phyloP scores from a whole-genome alignment of 176 grass and related monocot genomes.

The Themeda triandra region DNA sequence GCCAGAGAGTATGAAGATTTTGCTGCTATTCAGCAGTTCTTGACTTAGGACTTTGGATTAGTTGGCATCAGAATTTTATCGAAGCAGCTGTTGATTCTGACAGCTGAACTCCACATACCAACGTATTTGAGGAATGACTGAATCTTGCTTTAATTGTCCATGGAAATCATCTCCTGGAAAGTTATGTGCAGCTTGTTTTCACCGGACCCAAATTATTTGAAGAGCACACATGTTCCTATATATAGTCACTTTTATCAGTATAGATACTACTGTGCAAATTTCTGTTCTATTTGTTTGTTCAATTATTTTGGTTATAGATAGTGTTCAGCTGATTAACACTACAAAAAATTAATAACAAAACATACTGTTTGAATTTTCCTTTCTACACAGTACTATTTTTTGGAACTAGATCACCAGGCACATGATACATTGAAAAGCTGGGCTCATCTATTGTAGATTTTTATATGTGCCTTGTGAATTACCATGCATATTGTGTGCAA shows the following conservation, averaged over 20 bases:
- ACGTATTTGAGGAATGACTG: constrained; percentile 14
- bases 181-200: constrained; percentile 13
- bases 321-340: not conserved
- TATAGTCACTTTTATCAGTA: not conserved
- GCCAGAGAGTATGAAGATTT: too few relatives aligned
- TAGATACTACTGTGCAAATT: not conserved
- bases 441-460: not conserved
- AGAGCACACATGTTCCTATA: not conserved
- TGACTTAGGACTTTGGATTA: not conserved
- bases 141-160: constrained; percentile 15
- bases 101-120: not conserved
- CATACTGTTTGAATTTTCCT: not conserved
- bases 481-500: not conserved
- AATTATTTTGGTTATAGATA: not conserved
- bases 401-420: not conserved
- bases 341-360: not conserved
- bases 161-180: constrained; percentile 1
- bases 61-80: constrained; percentile 2
- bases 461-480: not conserved
- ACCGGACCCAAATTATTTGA: not conserved
- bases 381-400: not conserved
- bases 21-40: too few relatives aligned
- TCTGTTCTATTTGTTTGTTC: not conserved
- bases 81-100: constrained; percentile 8
- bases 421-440: not conserved